phyloP scores from a whole-genome alignment of 805 yeast species.

The Huiozyma sinensis region DNA sequence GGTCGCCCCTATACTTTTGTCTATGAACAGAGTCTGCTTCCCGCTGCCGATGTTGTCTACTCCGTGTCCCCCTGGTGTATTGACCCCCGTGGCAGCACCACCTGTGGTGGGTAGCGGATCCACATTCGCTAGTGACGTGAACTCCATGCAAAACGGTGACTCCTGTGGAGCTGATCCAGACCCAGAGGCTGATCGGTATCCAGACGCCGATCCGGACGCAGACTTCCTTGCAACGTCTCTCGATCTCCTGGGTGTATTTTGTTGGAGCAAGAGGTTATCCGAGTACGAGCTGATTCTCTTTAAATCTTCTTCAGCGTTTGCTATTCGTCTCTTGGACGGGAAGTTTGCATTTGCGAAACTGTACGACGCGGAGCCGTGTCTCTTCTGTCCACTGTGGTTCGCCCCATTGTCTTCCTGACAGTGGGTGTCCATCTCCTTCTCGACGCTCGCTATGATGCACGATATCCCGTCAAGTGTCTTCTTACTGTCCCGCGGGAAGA shows the following conservation, averaged over 20 bases:
- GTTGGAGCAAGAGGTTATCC: background rate
- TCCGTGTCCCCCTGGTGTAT: too few relatives aligned
- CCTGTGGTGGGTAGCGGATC: too few relatives aligned
- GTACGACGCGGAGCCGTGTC: slow-evolving; percentile 17
- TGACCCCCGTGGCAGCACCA: too few relatives aligned
- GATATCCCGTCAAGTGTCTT: background rate
- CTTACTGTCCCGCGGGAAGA: background rate
- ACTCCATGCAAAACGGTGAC: too few relatives aligned
- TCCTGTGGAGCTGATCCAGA: too few relatives aligned
- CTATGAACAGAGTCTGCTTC: too few relatives aligned
- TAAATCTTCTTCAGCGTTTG: slow-evolving; percentile 5
- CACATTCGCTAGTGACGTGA: too few relatives aligned
- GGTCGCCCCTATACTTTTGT: too few relatives aligned
- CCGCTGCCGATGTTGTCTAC: too few relatives aligned
- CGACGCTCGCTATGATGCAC: background rate
- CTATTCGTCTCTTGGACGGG: slow-evolving; percentile 16
- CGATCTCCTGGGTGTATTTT: background rate
- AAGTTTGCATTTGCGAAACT: slow-evolving; percentile 6
- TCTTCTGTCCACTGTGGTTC: slow-evolving; percentile 12
- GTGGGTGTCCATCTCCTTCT: too few relatives aligned
- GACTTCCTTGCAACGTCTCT: background rate
- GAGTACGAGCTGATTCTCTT: slow-evolving; percentile 3
- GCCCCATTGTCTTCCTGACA: background rate
- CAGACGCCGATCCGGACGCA: too few relatives aligned
- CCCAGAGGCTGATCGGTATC: too few relatives aligned